Conservation (phyloP, 2,329 filamentous ascomycete genomes). For the Fusarium irregulare region DNA sequence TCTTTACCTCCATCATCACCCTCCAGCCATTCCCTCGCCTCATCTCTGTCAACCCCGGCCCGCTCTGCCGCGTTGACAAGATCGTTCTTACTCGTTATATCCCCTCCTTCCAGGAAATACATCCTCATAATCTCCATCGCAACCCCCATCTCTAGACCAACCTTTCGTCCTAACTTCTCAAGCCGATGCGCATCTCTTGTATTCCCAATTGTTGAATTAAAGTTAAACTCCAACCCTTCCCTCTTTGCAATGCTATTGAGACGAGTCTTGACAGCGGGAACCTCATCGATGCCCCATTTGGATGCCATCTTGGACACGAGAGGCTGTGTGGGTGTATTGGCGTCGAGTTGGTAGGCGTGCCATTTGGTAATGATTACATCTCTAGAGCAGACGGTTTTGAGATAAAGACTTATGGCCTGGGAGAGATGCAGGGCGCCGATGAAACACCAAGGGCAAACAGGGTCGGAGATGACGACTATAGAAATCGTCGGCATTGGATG, state of each 20-base stretch:
- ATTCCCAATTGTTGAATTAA: slow-evolving; percentile 62
- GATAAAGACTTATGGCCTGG: slow-evolving; percentile 75
- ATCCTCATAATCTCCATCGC: slow-evolving; percentile 72
- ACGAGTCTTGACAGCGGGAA: slow-evolving; percentile 66
- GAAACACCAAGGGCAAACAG: slow-evolving; percentile 83
- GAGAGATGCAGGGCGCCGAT: slow-evolving; percentile 81
- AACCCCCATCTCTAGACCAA: slow-evolving; percentile 65
- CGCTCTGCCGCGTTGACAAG: slow-evolving; percentile 64
- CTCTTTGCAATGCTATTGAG: slow-evolving; percentile 67
- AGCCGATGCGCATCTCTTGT: slow-evolving; percentile 64
- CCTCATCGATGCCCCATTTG: slow-evolving; percentile 75
- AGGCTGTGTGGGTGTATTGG: slow-evolving; percentile 64
- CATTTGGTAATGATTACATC: slow-evolving; percentile 81
- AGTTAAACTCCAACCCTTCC: slow-evolving; percentile 79
- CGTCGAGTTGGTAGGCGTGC: slow-evolving; percentile 85
- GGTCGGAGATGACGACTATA: slow-evolving; percentile 84
- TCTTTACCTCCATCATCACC: slow-evolving; percentile 65
- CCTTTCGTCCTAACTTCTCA: slow-evolving; percentile 72
- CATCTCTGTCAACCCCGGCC: slow-evolving; percentile 64
- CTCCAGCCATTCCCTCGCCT: slow-evolving; percentile 65
- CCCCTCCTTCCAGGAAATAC: slow-evolving; percentile 73
- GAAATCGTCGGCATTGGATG: slow-evolving; percentile 76
- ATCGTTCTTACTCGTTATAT: slow-evolving; percentile 69
- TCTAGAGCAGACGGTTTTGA: slow-evolving; percentile 67
- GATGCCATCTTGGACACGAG: slow-evolving; percentile 64